Base-by-base conservation (phyloP, 139 green algal genomes). In the Medakamo hakoo region DNA sequence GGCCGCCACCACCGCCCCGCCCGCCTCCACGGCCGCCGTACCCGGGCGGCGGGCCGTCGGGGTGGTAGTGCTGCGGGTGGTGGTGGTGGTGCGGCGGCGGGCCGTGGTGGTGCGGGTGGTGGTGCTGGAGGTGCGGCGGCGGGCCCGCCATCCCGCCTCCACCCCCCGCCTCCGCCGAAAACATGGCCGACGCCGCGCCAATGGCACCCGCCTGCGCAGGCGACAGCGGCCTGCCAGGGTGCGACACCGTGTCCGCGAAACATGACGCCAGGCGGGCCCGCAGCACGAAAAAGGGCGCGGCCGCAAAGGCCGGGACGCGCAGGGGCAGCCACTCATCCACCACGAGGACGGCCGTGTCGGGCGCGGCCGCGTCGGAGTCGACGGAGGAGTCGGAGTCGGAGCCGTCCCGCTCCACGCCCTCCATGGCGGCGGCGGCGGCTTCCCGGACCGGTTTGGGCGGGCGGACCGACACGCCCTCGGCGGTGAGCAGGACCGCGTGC, bases 321-420 rank as follows among this genome's bases (percentile, higher is more conserved):
- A 78, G 62, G 3, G 48, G 32, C 57, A 84, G 65, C 78, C 78
- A 84, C 59, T 60, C 66, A 48, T 84, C 78, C 4, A 81, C 59
- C 21, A 72, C 52, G 24, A 84, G 57, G 26, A 73, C 20, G 26
- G 59, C 63, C 28, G 61, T 68, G 32, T 21, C 16, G 4, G n/a
- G 28, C 63, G 27, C 57, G 19, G 57, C n/a, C 4, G 24, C 40
- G 23, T 2, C 57, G 3, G 20, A 24, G 30, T 29, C 66, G 0
- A 48, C 48, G 22, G 31, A 58, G 30, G 30, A 59, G n/a, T 28
- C 23, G 56, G 27, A 22, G n/a, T 23, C 23, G 24, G 25, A 60
- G 30, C 64, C 64, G 24, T 31, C 19, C 2, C 63, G 27, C 5
- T 59, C 52, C 26, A 64, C 56, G 1, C 58, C 49, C 1, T 24